These are phyloP conservation scores for Plectosphaerella sp. DNA, from an alignment of 2,329 filamentous ascomycete species.

Conservation along the genomic window DNA sequence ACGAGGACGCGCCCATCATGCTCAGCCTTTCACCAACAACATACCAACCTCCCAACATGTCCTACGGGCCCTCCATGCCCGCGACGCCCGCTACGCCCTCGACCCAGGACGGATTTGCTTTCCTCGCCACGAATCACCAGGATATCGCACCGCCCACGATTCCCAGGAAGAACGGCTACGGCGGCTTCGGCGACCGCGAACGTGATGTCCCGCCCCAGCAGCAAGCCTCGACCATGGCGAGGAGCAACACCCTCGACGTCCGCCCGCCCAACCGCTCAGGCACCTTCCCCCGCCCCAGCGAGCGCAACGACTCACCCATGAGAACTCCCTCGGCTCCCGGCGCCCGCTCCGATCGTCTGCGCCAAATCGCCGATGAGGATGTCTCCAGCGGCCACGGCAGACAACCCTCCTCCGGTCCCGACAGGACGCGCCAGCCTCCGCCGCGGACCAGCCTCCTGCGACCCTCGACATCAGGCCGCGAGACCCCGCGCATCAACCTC, in stretches of 20 bases:
- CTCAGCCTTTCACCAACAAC: background rate
- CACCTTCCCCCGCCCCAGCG: conserved; percentile 44
- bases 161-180: conserved; percentile 50
- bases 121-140: conserved; percentile 6
- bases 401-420: conserved; percentile 41
- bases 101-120: conserved; percentile 1
- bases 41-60: background rate
- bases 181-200: conserved; percentile 41
- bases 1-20: background rate
- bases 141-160: conserved; percentile 29
- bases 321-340: conserved; percentile 46
- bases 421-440: conserved; percentile 48
- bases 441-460: conserved; percentile 45
- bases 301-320: conserved; percentile 29
- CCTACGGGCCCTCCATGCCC: background rate
- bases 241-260: conserved; percentile 30
- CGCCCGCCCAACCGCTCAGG: conserved; percentile 42
- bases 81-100: background rate
- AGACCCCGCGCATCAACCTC: conserved; percentile 47
- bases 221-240: conserved; percentile 2
- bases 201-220: conserved; percentile 27
- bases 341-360: conserved; percentile 31
- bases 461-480: conserved; percentile 32
- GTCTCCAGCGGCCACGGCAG: conserved; percentile 16
- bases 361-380: conserved; percentile 17